These are phyloP conservation scores for Candida hungchunana DNA, from an alignment of 805 yeast species.

Conservation along the genomic window DNA sequence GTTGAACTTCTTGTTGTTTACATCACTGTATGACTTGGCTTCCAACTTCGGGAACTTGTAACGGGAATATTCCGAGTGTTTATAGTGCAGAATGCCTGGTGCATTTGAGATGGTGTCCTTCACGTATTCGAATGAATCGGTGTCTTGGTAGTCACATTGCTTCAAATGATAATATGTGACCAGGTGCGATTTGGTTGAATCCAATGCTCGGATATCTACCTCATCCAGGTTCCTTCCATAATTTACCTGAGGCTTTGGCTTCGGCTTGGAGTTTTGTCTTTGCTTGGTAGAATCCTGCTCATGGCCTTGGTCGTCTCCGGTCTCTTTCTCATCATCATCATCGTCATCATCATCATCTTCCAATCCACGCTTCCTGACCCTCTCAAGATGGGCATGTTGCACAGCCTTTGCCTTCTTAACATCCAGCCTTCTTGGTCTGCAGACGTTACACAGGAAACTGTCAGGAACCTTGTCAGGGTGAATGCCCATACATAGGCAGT, in stretches of 20 bases:
- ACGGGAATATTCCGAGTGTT: constrained; percentile 18
- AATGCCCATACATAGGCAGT: constrained; percentile 84
- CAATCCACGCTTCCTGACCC: constrained; percentile 6
- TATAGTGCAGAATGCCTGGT: constrained; percentile 8
- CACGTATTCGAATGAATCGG: constrained; percentile 41
- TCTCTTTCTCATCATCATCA: constrained; percentile 7
- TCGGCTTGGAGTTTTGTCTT: constrained; percentile 15
- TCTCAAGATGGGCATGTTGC: constrained; percentile 31
- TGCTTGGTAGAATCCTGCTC: too few relatives aligned
- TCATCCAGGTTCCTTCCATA: constrained; percentile 32
- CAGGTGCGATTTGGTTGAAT: constrained; percentile 33
- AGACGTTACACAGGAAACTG: constrained; percentile 71
- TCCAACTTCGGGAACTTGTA: constrained; percentile 32
- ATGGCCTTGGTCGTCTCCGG: not conserved
- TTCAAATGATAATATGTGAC: constrained; percentile 32
- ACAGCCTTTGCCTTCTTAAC: constrained; percentile 37
- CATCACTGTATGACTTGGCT: constrained; percentile 58
- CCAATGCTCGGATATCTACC: constrained; percentile 30
- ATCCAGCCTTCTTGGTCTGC: constrained; percentile 54
- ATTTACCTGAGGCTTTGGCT: constrained; percentile 19
- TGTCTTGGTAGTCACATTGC: constrained; percentile 40
- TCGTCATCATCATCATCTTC: constrained; percentile 1
- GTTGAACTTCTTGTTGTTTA: constrained; percentile 44
- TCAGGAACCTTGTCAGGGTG: constrained; percentile 76
- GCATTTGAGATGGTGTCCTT: constrained; percentile 26